These are phyloP conservation scores for Ormosia semicastrata DNA, from an alignment of 306 rosid species.

Conservation along the genomic window DNA sequence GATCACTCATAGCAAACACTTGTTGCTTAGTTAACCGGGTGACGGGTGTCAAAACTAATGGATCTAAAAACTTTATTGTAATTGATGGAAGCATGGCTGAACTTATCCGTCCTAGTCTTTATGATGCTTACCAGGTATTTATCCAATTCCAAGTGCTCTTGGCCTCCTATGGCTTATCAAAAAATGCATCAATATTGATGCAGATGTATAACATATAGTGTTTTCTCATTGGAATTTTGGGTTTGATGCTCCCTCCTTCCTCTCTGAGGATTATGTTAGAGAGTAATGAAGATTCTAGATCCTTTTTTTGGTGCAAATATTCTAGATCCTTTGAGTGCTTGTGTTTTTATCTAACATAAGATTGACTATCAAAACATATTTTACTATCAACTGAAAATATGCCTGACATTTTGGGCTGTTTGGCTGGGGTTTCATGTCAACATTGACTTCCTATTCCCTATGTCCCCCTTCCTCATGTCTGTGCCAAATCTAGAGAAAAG, in stretches of 20 bases:
- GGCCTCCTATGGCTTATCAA: background rate
- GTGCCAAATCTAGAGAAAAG: background rate
- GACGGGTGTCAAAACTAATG: constrained; percentile 93
- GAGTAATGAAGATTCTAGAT: background rate
- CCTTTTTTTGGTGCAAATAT: background rate
- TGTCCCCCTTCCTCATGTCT: background rate
- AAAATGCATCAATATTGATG: background rate
- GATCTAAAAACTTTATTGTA: constrained; percentile 86
- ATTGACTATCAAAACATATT: background rate
- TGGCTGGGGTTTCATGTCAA: background rate
- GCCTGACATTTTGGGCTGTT: background rate
- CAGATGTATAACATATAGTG: background rate
- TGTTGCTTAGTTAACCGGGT: constrained; percentile 92
- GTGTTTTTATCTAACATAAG: background rate
- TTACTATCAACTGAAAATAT: background rate
- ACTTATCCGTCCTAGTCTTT: constrained; percentile 97
- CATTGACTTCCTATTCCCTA: background rate
- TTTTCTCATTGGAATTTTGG: background rate
- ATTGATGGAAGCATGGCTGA: constrained; percentile 99
- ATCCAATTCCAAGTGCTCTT: background rate
- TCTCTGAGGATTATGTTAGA: background rate
- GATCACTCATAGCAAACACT: constrained; percentile 93
- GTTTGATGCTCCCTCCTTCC: background rate
- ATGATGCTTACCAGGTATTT: constrained; percentile 91
- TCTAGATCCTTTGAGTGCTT: background rate